Conservation (phyloP, 2,329 filamentous ascomycete genomes). For the Rhynchosporium graminicola region DNA sequence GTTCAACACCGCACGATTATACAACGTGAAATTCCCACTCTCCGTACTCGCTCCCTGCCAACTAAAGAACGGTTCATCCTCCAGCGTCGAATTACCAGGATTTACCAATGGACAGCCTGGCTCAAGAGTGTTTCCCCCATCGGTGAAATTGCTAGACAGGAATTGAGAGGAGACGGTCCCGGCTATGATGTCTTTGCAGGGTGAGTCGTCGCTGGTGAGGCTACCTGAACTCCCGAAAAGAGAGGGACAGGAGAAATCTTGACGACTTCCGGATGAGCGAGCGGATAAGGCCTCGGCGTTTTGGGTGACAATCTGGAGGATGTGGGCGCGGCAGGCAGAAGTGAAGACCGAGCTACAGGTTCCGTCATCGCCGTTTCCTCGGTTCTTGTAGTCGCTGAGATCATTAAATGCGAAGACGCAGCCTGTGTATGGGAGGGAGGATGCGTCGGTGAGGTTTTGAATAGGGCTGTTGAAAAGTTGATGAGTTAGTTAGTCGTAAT, state of each 20-base stretch:
- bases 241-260: not conserved
- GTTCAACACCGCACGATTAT: slow-evolving; percentile 6
- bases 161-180: slow-evolving; percentile 9
- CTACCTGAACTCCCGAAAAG: slow-evolving; percentile 1
- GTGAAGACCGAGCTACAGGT: slow-evolving; percentile 8
- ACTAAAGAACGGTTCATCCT: not conserved
- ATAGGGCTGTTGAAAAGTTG: not conserved
- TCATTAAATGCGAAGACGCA: slow-evolving; percentile 3
- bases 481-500: not conserved
- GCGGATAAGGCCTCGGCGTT: not conserved
- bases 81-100: not conserved
- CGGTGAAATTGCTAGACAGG: slow-evolving; percentile 11
- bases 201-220: not conserved
- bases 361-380: slow-evolving; percentile 1
- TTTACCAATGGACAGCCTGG: not conserved
- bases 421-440: slow-evolving; percentile 7
- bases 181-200: not conserved
- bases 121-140: not conserved
- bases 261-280: not conserved
- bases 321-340: not conserved
- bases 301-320: not conserved
- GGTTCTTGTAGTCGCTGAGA: not conserved
- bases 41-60: not conserved
- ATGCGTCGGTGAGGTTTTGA: slow-evolving; percentile 5
- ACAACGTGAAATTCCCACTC: slow-evolving; percentile 4